These are phyloP conservation scores for Stemphylium vesicarium DNA, from an alignment of 2,329 filamentous ascomycete genomes.

Conservation along the genomic window DNA sequence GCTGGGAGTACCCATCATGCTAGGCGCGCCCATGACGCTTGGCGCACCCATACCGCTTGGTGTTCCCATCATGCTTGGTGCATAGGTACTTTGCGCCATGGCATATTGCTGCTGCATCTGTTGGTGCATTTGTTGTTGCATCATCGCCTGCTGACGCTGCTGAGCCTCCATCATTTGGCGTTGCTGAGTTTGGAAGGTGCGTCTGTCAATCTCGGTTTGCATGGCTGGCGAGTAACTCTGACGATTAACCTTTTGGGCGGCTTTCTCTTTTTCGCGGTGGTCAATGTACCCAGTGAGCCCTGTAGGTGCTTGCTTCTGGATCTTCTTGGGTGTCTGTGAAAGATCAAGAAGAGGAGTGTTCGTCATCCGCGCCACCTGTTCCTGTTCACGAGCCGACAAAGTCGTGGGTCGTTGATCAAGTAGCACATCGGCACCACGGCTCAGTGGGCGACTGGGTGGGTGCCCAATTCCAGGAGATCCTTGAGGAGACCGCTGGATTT, in stretches of 20 bases:
- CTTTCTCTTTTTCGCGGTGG: slow-evolving; percentile 76
- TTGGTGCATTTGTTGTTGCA: slow-evolving; percentile 37
- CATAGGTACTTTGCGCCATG: slow-evolving; percentile 32
- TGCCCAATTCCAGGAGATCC: slow-evolving; percentile 29
- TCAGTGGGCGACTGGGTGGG: slow-evolving; percentile 41
- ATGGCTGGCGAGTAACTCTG: slow-evolving; percentile 35
- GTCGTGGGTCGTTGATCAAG: slow-evolving; percentile 63
- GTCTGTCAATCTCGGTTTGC: slow-evolving; percentile 47
- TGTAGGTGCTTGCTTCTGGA: slow-evolving; percentile 52
- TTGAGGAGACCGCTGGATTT: slow-evolving; percentile 42
- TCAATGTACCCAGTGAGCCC: slow-evolving; percentile 80
- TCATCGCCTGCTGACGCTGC: slow-evolving; percentile 32
- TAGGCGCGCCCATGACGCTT: slow-evolving; percentile 32
- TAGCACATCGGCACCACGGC: slow-evolving; percentile 61
- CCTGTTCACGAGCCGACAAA: slow-evolving; percentile 86
- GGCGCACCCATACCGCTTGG: slow-evolving; percentile 24
- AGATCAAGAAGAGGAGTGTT: slow-evolving; percentile 77
- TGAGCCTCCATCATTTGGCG: slow-evolving; percentile 34
- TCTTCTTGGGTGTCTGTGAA: slow-evolving; percentile 54
- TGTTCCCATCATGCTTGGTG: slow-evolving; percentile 34
- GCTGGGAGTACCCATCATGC: slow-evolving; percentile 23
- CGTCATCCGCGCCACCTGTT: slow-evolving; percentile 83
- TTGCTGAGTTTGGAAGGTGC: slow-evolving; percentile 39
- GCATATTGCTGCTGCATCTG: slow-evolving; percentile 35
- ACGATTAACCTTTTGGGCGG: slow-evolving; percentile 41